Percentiles rank a stretch among this genome's conserved stretches.
Conservation (phyloP, 176 grass and related monocot species). For the Neostapfia colusana region DNA sequence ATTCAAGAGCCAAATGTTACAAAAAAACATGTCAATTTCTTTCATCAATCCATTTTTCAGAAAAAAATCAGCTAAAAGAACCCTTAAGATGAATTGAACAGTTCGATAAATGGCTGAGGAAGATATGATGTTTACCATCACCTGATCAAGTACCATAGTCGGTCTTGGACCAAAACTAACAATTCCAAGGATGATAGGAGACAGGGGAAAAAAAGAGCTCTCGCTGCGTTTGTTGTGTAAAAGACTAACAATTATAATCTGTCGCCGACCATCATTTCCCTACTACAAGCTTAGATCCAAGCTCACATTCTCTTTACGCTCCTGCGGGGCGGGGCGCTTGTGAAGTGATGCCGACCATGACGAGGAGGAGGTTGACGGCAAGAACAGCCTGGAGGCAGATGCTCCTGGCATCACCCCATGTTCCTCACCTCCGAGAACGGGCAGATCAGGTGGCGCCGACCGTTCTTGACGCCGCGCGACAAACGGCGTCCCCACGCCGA, state of each 20-base stretch:
- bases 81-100: not conserved
- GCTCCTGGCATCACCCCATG: not conserved
- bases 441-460: not conserved
- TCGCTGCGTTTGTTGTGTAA: conserved; percentile 19
- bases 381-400: conserved; percentile 22
- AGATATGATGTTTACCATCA: not conserved
- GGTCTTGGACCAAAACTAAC: not conserved
- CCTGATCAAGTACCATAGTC: too few relatives aligned
- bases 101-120: not conserved
- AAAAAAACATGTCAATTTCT: not conserved
- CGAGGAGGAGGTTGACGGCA: conserved; percentile 42
- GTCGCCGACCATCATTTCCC: conserved; percentile 18
- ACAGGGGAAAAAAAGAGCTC: not conserved
- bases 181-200: conserved; percentile 14
- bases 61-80: not conserved
- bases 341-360: conserved; percentile 41
- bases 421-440: conserved; percentile 37
- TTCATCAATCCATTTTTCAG: not conserved
- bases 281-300: conserved; percentile 83
- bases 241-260: conserved; percentile 16
- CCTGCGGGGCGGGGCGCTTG: conserved; percentile 24
- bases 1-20: too few relatives aligned
- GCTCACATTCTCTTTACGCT: conserved; percentile 58
- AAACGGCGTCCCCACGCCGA: conserved; percentile 12
- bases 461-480: conserved; percentile 19